A percentile compares a stretch with the other conserved stretches of the same genome.
phyloP scores from a whole-genome alignment of 2,329 filamentous ascomycete species.

The Xylariaceae sp. region DNA sequence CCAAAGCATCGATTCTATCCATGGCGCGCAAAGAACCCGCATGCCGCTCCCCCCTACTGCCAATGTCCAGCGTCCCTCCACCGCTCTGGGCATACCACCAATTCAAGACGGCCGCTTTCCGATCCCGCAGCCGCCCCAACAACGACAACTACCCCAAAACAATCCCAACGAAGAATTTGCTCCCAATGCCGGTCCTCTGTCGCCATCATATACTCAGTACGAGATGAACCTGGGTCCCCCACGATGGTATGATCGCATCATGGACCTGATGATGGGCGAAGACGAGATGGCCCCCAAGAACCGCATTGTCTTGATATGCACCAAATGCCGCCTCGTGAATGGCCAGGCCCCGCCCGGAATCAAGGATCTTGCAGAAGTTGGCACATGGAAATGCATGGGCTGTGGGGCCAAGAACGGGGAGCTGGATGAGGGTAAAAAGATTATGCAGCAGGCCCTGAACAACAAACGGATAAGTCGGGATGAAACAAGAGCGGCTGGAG shows the following conservation, averaged over 20 bases:
- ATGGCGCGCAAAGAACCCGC: constrained; percentile 39
- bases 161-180: constrained; percentile 24
- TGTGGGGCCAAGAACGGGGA: constrained; percentile 80
- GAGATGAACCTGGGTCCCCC: constrained; percentile 33
- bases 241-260: constrained; percentile 91
- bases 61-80: constrained; percentile 50
- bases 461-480: constrained; percentile 9
- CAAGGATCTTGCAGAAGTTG: constrained; percentile 71
- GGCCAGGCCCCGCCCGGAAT: constrained; percentile 91
- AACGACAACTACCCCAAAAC: constrained; percentile 22
- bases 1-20: constrained; percentile 21
- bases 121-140: constrained; percentile 18
- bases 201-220: constrained; percentile 33
- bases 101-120: constrained; percentile 17
- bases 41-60: constrained; percentile 59
- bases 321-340: constrained; percentile 80
- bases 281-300: constrained; percentile 93
- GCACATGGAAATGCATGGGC: constrained; percentile 82
- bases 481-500: constrained; percentile 17
- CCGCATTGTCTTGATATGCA: constrained; percentile 81
- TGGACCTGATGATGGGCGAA: constrained; percentile 89
- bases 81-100: constrained; percentile 29
- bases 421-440: constrained; percentile 69
- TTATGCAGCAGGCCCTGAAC: constrained; percentile 61
- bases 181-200: constrained; percentile 27